Percentiles rank a stretch among this genome's conserved stretches.
phyloP scores from a whole-genome alignment of 768 basidiomycete genomes.

The Dentipellis sp. region DNA sequence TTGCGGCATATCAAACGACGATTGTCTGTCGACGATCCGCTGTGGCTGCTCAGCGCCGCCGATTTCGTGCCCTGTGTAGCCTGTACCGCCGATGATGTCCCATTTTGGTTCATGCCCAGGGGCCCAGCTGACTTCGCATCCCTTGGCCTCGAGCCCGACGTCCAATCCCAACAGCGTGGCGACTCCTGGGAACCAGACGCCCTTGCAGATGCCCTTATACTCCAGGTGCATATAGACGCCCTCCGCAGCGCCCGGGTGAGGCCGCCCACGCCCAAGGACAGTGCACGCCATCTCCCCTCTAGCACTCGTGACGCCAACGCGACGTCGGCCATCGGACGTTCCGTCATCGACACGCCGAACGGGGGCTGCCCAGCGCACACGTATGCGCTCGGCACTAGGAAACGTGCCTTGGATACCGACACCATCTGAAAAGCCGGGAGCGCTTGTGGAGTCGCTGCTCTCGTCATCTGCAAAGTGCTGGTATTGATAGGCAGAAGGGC shows the following conservation, averaged over 20 bases:
- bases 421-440: slow-evolving; percentile 45
- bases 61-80: slow-evolving; percentile 65
- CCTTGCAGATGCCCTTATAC: slow-evolving; percentile 66
- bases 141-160: slow-evolving; percentile 56
- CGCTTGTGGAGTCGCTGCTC: slow-evolving; percentile 61
- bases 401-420: slow-evolving; percentile 72
- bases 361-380: slow-evolving; percentile 59
- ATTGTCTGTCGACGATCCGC: slow-evolving; percentile 1
- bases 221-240: slow-evolving; percentile 59
- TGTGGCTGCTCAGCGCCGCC: slow-evolving; percentile 27
- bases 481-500: slow-evolving; percentile 43
- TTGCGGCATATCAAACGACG: slow-evolving; percentile 31
- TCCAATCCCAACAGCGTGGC: slow-evolving; percentile 77
- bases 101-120: slow-evolving; percentile 41
- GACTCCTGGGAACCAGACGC: slow-evolving; percentile 77
- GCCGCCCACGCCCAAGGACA: slow-evolving; percentile 39
- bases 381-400: slow-evolving; percentile 65
- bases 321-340: slow-evolving; percentile 44
- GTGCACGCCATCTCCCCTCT: slow-evolving; percentile 58
- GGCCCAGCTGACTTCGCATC: slow-evolving; percentile 63
- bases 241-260: slow-evolving; percentile 25
- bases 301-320: slow-evolving; percentile 62
- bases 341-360: slow-evolving; percentile 37
- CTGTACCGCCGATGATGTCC: slow-evolving; percentile 52
- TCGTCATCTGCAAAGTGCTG: slow-evolving; percentile 76